A percentile compares a stretch with the other conserved stretches of the same genome.
Evolutionary conservation across 208 protist genomes (phyloP).

Genomic region (Crithidia thermophila): DNA sequence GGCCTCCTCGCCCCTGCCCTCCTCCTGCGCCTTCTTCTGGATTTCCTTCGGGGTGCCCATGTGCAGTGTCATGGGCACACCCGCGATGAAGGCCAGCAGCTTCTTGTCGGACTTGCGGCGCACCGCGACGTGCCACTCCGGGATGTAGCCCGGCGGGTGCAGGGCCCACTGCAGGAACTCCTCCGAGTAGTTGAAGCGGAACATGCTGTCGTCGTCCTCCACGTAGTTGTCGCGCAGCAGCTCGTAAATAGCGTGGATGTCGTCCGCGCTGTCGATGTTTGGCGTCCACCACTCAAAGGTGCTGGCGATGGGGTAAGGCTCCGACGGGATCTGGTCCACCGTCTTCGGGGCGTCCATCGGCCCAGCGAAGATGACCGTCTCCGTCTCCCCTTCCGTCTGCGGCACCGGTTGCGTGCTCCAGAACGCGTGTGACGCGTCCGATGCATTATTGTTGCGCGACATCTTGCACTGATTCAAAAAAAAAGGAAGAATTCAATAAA

Average conservation of each 20-base stretch:
- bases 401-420: constrained; percentile 88
- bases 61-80: constrained; percentile 91
- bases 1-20: constrained; percentile 15
- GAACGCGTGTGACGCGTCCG: constrained; percentile 54
- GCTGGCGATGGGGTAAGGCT: constrained; percentile 92
- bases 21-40: constrained; percentile 18
- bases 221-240: constrained; percentile 99
- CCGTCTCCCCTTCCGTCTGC: constrained; percentile 44
- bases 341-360: constrained; percentile 73
- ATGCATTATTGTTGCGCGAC: constrained; percentile 1
- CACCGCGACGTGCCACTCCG: constrained; percentile 98
- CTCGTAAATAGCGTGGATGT: constrained; percentile 88
- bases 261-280: constrained; percentile 82
- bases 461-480: too few species aligned
- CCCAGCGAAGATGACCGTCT: constrained; percentile 36
- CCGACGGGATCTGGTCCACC: constrained; percentile 84
- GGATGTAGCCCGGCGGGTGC: constrained; percentile 93
- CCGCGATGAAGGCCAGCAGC: constrained; percentile 98
- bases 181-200: constrained; percentile 99
- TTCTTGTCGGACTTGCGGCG: constrained; percentile 87
- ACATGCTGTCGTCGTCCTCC: constrained; percentile 99
- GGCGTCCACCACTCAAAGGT: constrained; percentile 96
- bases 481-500: too few species aligned
- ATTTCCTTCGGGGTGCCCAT: constrained; percentile 59
- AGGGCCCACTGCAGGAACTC: constrained; percentile 98